Evolutionary conservation across 148 eudicot species (phyloP).

Genomic region (Chenopodium suecicum): DNA sequence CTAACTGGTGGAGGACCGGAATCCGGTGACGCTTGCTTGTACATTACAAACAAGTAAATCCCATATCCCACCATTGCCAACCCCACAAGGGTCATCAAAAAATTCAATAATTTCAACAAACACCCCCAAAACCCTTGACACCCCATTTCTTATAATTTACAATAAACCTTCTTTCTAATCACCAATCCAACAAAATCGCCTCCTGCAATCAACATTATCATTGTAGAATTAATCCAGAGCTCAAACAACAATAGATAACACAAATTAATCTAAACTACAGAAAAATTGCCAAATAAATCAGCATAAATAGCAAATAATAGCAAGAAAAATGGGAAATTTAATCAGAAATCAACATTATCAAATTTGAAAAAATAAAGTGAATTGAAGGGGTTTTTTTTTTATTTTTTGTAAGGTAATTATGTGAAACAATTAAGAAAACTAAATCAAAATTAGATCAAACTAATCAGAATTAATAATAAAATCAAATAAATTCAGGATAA

Average conservation of each 20-base stretch:
- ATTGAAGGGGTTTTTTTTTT: background rate
- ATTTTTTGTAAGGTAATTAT: background rate
- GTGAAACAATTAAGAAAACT: background rate
- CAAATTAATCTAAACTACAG: background rate
- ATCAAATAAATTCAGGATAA: background rate
- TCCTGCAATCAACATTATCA: background rate
- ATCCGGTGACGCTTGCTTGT: slow-evolving; percentile 42
- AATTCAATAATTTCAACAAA: slow-evolving; percentile 73
- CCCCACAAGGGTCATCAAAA: slow-evolving; percentile 72
- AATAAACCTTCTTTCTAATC: background rate
- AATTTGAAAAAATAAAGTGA: background rate
- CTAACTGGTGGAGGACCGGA: slow-evolving; percentile 37
- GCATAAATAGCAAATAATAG: background rate
- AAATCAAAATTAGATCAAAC: slow-evolving; percentile 3
- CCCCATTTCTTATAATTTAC: slow-evolving; percentile 47
- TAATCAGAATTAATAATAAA: background rate
- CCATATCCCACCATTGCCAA: slow-evolving; percentile 89
- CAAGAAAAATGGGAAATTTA: background rate
- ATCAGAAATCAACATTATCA: background rate
- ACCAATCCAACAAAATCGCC: slow-evolving; percentile 16
- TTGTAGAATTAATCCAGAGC: background rate
- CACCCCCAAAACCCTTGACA: slow-evolving; percentile 88
- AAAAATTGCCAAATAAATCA: background rate
- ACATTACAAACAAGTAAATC: slow-evolving; percentile 84
- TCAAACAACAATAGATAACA: background rate